Evolutionary conservation across 352 stramenopile species (phyloP), one percentile per base, ranked within the genome.

Genomic region (Paralagenidium karlingii): DNA sequence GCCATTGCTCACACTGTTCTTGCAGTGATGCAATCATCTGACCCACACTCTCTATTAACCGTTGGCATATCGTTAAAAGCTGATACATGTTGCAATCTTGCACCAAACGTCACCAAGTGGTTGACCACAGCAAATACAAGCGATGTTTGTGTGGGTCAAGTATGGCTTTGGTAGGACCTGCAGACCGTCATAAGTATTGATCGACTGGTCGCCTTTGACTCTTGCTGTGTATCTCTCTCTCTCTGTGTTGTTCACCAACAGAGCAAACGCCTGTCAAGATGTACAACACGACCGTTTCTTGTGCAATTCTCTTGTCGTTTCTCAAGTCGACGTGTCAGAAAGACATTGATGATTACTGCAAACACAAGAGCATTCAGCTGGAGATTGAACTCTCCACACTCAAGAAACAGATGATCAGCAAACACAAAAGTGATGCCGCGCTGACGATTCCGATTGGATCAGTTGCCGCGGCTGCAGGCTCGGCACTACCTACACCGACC

Each of bases 91-190:
- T n/a, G n/a, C n/a, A n/a, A n/a, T n/a, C n/a, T n/a, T n/a, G n/a
- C n/a, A n/a, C n/a, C n/a, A n/a, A n/a, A n/a, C n/a, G n/a, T n/a
- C n/a, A n/a, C n/a, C n/a, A n/a, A n/a, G n/a, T n/a, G n/a, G n/a
- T n/a, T n/a, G n/a, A n/a, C n/a, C n/a, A n/a, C n/a, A n/a, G n/a
- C n/a, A n/a, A n/a, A n/a, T n/a, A n/a, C n/a, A n/a, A n/a, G n/a
- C n/a, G n/a, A 77, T 70, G 63, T 80, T 88, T 52, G 65, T 85
- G 58, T 84, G 63, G 64, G 62, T 83, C 40, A 84, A 82, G 52
- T 84, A 84, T 67, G 75, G 75, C 47, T 85, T 88, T 33, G 70
- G 75, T 86, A 49, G 25, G 69, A n/a, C n/a, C n/a, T n/a, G n/a
- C n/a, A n/a, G n/a, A n/a, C n/a, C n/a, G 19, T 38, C 11, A 38